Evolutionary conservation across 345 rosid species (phyloP).

Genomic region (Fremontodendron californicum): DNA sequence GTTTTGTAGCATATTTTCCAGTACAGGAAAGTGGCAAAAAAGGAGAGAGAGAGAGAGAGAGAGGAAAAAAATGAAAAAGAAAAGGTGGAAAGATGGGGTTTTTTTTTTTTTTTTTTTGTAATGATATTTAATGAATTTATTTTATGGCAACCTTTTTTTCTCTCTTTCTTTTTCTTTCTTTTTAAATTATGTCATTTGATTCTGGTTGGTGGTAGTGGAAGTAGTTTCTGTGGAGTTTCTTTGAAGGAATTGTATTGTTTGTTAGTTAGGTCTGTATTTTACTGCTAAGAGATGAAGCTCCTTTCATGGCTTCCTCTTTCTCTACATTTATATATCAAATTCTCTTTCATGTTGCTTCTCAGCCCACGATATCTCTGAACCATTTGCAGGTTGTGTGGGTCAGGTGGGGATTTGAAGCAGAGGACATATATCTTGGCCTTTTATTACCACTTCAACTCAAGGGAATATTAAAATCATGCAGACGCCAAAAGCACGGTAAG

Average conservation of each 20-base stretch:
- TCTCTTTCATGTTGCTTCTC: constrained; percentile 34
- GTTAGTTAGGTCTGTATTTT: constrained; percentile 47
- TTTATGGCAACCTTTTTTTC: constrained; percentile 27
- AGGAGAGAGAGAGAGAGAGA: neutral
- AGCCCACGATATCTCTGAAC: constrained; percentile 29
- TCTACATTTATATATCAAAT: constrained; percentile 28
- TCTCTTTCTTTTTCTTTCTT: constrained; percentile 17
- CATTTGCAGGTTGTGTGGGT: constrained; percentile 46
- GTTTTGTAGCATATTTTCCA: neutral
- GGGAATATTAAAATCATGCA: constrained; percentile 54
- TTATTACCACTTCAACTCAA: constrained; percentile 13
- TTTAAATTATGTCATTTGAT: constrained; percentile 20
- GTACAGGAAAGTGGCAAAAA: constrained; percentile 9
- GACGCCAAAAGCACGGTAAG: constrained; percentile 81
- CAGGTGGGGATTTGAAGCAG: constrained; percentile 41
- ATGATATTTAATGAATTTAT: constrained; percentile 18
- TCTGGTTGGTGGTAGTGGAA: constrained; percentile 89
- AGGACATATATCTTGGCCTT: constrained; percentile 8
- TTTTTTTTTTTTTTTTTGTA: neutral
- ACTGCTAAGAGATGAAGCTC: constrained; percentile 32
- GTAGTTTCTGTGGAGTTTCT: constrained; percentile 81
- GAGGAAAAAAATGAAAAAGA: neutral
- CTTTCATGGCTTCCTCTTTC: constrained; percentile 14
- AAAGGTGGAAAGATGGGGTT: neutral
- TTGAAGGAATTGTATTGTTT: constrained; percentile 63